Evolutionary conservation across 768 basidiomycete genomes (phyloP).

Genomic region (Aureoboletus auriporus): DNA sequence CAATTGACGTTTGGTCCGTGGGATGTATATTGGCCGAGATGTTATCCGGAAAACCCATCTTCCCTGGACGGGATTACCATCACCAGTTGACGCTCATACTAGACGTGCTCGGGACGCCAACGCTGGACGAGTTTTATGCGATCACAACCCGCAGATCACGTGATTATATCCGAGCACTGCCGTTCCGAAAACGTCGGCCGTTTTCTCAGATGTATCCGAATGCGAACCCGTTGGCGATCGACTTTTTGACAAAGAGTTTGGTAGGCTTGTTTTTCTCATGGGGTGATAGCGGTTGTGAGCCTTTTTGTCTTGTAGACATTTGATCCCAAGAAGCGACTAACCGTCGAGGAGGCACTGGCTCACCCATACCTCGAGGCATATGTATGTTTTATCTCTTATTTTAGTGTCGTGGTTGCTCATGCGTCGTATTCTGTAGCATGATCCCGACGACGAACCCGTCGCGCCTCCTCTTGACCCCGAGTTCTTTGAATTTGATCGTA

Average conservation of each 20-base stretch:
- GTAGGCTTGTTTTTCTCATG: constrained; percentile 34
- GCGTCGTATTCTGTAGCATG: constrained; percentile 52
- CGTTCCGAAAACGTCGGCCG: constrained; percentile 84
- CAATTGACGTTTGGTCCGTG: constrained; percentile 87
- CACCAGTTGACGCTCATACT: constrained; percentile 94
- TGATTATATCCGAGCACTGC: constrained; percentile 92
- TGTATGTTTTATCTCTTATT: constrained; percentile 37
- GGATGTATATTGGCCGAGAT: constrained; percentile 93
- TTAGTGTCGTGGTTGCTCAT: constrained; percentile 4
- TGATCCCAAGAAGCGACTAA: constrained; percentile 95
- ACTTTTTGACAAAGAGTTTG: constrained; percentile 81
- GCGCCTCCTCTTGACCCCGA: constrained; percentile 93
- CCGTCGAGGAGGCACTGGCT: constrained; percentile 90
- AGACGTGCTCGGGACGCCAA: constrained; percentile 95
- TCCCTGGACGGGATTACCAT: constrained; percentile 96
- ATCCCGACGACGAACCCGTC: constrained; percentile 94
- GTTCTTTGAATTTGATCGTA: constrained; percentile 97
- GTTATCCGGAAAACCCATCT: constrained; percentile 94
- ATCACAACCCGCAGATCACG: constrained; percentile 90
- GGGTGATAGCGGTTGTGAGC: too few species aligned
- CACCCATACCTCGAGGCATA: constrained; percentile 96
- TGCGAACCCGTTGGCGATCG: constrained; percentile 73
- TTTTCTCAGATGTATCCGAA: constrained; percentile 88
- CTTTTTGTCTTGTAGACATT: constrained; percentile 60
- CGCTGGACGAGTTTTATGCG: constrained; percentile 95